Evolutionary conservation across 2,329 filamentous ascomycete species (phyloP).

Genomic region (Chaetomium globosum): DNA sequence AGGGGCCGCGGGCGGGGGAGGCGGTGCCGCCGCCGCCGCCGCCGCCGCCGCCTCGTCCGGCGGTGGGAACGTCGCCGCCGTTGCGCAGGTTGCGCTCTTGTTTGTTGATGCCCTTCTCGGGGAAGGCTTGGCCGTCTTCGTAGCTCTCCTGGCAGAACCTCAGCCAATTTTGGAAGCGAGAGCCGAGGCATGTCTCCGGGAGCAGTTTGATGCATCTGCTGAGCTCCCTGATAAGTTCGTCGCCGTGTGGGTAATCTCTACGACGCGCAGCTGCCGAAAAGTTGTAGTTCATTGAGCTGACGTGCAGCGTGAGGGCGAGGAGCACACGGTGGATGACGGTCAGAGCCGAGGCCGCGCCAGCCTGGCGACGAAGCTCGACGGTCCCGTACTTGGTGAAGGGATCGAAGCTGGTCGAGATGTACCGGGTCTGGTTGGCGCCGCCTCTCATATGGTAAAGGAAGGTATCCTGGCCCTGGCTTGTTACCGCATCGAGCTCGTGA

Average conservation of each 20-base stretch:
- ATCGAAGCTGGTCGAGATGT: not conserved
- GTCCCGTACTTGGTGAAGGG: not conserved
- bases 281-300: not conserved
- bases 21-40: no score
- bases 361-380: conserved; percentile 10
- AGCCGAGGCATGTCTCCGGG: conserved; percentile 5
- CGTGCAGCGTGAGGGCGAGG: conserved; percentile 9
- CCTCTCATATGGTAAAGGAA: not conserved
- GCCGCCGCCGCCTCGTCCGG: no score
- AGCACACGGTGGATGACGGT: conserved; percentile 11
- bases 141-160: not conserved
- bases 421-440: not conserved
- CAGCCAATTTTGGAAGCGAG: not conserved
- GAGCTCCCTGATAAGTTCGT: conserved; percentile 8
- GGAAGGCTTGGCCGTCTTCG: not conserved
- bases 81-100: not conserved
- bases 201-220: conserved; percentile 2
- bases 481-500: not conserved
- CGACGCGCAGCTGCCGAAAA: rapidly evolving
- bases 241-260: not conserved
- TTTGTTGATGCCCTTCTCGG: not conserved
- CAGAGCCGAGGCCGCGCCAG: conserved; percentile 2
- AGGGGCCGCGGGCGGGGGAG: no score
- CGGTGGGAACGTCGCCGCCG: not conserved
- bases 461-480: not conserved